These are phyloP conservation scores for Colletotrichum limetticola DNA, from an alignment of 2,329 filamentous ascomycete species.

Conservation along the genomic window DNA sequence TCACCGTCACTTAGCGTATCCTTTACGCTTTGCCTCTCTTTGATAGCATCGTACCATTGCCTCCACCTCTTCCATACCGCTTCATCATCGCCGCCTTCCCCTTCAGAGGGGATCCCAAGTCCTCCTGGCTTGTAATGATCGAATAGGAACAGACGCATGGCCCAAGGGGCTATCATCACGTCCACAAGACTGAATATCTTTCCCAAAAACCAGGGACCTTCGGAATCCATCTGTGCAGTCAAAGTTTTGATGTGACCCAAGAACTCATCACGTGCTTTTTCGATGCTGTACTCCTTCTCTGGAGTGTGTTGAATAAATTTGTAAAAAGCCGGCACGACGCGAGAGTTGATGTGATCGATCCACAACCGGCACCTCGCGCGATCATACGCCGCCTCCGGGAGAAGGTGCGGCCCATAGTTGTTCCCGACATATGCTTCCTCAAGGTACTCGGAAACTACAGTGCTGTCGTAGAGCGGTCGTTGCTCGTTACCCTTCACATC, in stretches of 20 bases:
- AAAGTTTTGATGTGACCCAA: constrained; percentile 69
- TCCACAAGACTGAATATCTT: constrained; percentile 74
- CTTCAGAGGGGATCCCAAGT: constrained; percentile 52
- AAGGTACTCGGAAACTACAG: constrained; percentile 79
- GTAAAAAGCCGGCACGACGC: constrained; percentile 78
- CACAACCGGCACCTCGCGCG: constrained; percentile 75
- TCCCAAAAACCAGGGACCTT: constrained; percentile 74
- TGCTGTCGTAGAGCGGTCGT: constrained; percentile 78
- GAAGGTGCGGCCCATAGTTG: constrained; percentile 57
- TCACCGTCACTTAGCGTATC: constrained; percentile 76
- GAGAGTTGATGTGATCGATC: constrained; percentile 76
- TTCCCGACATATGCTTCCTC: constrained; percentile 73
- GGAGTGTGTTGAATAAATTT: constrained; percentile 67
- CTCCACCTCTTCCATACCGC: constrained; percentile 72
- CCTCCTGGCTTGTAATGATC: constrained; percentile 77
- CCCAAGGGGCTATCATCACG: constrained; percentile 78
- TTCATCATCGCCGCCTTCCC: constrained; percentile 56
- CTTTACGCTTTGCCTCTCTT: constrained; percentile 69
- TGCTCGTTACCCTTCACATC: constrained; percentile 43
- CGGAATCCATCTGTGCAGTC: constrained; percentile 67
- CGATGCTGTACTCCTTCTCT: constrained; percentile 58
- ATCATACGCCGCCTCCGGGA: constrained; percentile 72
- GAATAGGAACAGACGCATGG: constrained; percentile 76
- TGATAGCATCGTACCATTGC: constrained; percentile 70
- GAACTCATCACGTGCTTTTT: constrained; percentile 68